phyloP scores from a whole-genome alignment of 1,139 yeast species.

The Kurtzmaniella quercitrusa region DNA sequence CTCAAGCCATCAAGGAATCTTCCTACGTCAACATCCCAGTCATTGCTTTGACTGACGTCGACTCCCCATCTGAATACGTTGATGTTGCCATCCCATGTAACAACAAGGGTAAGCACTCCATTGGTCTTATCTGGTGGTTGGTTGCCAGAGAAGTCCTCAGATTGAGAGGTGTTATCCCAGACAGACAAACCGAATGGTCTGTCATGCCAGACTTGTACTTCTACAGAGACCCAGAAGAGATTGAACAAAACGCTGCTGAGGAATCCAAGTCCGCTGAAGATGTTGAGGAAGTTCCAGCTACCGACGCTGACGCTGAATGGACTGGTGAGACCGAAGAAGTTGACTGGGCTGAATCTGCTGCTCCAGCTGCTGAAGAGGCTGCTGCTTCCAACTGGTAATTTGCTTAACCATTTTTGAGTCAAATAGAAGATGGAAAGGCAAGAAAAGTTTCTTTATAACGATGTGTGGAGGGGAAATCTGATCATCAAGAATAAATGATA shows the following conservation, averaged over 20 bases:
- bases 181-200: slow-evolving; percentile 97
- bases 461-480: slow-evolving; percentile 11
- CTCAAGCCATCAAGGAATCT: slow-evolving; percentile 99
- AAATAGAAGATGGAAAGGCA: not conserved
- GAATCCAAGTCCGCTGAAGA: slow-evolving; percentile 55
- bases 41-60: slow-evolving; percentile 97
- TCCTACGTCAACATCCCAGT: slow-evolving; percentile 99
- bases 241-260: slow-evolving; percentile 79
- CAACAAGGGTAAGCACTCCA: slow-evolving; percentile 99
- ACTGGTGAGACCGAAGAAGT: slow-evolving; percentile 59
- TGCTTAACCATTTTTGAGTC: slow-evolving; percentile 10
- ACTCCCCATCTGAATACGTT: slow-evolving; percentile 98
- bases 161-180: slow-evolving; percentile 96
- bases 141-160: slow-evolving; percentile 99
- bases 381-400: slow-evolving; percentile 57
- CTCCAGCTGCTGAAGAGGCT: slow-evolving; percentile 75
- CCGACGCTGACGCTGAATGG: slow-evolving; percentile 51
- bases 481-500: slow-evolving; percentile 12
- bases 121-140: slow-evolving; percentile 99
- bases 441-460: slow-evolving; percentile 9
- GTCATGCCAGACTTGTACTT: slow-evolving; percentile 99
- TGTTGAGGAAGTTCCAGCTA: slow-evolving; percentile 41
- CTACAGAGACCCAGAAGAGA: slow-evolving; percentile 99
- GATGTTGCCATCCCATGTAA: slow-evolving; percentile 99
- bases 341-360: slow-evolving; percentile 62